These are phyloP conservation scores for Plenodomus tracheiphilus DNA, from an alignment of 2,329 filamentous ascomycete species.

Conservation along the genomic window DNA sequence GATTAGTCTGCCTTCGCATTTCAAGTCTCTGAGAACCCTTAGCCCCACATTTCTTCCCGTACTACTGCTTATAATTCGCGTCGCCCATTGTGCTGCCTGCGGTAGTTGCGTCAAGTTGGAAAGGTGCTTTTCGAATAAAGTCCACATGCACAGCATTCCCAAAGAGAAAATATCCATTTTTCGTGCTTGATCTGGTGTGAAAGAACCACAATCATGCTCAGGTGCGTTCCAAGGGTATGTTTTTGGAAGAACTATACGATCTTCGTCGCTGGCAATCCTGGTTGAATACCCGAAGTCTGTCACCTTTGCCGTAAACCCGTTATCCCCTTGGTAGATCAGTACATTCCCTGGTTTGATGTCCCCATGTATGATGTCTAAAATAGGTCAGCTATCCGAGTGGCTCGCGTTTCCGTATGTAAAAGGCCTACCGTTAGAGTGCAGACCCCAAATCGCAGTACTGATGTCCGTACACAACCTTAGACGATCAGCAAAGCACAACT, in stretches of 20 bases:
- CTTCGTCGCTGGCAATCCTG: background rate
- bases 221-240: too few species aligned
- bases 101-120: too few species aligned
- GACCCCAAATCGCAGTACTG: too few species aligned
- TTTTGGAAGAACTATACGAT: background rate
- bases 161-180: background rate
- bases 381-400: background rate
- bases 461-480: too few species aligned
- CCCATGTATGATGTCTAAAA: background rate
- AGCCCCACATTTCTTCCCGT: too few species aligned
- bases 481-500: too few species aligned
- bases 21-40: too few species aligned
- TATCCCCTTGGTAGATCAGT: background rate
- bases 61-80: too few species aligned
- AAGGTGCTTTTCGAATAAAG: background rate
- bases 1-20: too few species aligned
- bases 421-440: too few species aligned
- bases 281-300: background rate
- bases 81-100: too few species aligned
- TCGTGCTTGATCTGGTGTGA: background rate
- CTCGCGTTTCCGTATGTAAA: background rate
- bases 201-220: background rate
- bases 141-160: background rate
- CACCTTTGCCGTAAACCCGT: background rate
- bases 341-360: background rate